Base-by-base conservation (phyloP, 352 stramenopile genomes). In the Lagenidium giganteum region DNA sequence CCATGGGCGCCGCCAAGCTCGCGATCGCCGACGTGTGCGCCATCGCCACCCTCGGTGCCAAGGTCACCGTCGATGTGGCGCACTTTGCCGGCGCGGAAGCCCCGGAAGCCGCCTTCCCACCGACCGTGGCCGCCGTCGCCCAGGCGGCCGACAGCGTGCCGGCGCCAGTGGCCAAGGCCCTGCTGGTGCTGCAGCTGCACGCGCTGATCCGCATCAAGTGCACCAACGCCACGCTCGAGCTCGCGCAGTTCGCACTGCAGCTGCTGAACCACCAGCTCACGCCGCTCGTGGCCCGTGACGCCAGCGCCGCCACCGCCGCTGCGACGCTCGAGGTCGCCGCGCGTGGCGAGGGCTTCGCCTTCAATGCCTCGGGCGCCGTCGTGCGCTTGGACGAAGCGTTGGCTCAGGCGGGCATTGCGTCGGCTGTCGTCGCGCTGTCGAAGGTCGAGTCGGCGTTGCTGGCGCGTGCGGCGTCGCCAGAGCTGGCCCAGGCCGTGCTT, bases 211-310 rank as follows among this genome's bases (percentile, higher is more conserved):
- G 40, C 18, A 51, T 70, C 30, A 68, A 50, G 51, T 56, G 40
- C 22, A 57, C 75, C 14, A 13, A 53, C 7, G 56, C 66, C 0
- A 43, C 47, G 16, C 22, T 61, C 7, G 54, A 70, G 35, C 70
- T 59, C 24, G 59, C 67, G 3, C 42, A 65, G 18, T 79, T 86
- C 28, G 48, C 88, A 38, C 59, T 68, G 1, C 27, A 43, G 13
- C 35, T 89, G 38, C 74, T 91, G 21, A 90, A 91, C 54, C 57
- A 76, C 34, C 45, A 82, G 53, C 47, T 79, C 35, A 42, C 67
- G 18, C 70, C 69, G 7, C 28, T 64, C 14, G 44, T 78, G 13
- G 29, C 47, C 3, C 38, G 57, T 9, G 62, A 51, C 14, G 32
- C 50, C 2, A 51, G 45, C 1, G 65, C 75, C 37, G 30, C 34